Conservation (phyloP, 345 rosid species). For the Eucalyptus globulus region DNA sequence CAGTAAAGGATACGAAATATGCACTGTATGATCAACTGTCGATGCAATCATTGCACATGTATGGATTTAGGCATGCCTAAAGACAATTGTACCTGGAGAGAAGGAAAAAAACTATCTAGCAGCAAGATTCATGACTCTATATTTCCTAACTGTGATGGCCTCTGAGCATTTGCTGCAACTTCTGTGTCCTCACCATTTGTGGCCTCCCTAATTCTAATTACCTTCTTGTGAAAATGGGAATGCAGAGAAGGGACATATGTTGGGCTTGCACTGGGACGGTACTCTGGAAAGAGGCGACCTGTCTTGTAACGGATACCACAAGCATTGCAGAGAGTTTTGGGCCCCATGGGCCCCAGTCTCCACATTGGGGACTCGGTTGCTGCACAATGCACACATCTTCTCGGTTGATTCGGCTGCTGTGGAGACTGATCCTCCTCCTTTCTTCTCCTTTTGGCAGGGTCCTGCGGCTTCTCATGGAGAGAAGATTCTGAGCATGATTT, state of each 20-base stretch:
- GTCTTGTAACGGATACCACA: conserved; percentile 94
- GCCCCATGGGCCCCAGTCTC: conserved; percentile 98
- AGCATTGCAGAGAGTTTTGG: conserved; percentile 96
- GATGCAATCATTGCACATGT: not conserved
- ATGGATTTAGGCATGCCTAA: not conserved
- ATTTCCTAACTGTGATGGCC: not conserved
- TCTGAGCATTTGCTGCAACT: not conserved
- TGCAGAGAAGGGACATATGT: conserved; percentile 80
- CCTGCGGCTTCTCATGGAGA: not conserved
- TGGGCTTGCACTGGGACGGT: conserved; percentile 94
- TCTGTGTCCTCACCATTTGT: not conserved
- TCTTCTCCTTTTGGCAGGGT: not conserved
- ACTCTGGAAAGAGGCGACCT: conserved; percentile 94
- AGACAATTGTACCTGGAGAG: not conserved
- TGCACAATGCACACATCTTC: conserved; percentile 94
- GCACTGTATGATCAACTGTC: not conserved
- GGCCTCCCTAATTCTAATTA: conserved; percentile 62
- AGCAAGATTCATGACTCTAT: not conserved
- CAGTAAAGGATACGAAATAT: not conserved
- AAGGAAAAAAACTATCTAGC: not conserved
- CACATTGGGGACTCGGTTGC: conserved; percentile 94
- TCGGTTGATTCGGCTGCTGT: not conserved
- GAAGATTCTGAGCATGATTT: not conserved
- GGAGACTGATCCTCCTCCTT: not conserved
- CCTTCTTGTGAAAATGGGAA: conserved; percentile 96